These are phyloP conservation scores for Tetrahymena borealis DNA, from an alignment of 73 alveolate species.

Conservation along the genomic window DNA sequence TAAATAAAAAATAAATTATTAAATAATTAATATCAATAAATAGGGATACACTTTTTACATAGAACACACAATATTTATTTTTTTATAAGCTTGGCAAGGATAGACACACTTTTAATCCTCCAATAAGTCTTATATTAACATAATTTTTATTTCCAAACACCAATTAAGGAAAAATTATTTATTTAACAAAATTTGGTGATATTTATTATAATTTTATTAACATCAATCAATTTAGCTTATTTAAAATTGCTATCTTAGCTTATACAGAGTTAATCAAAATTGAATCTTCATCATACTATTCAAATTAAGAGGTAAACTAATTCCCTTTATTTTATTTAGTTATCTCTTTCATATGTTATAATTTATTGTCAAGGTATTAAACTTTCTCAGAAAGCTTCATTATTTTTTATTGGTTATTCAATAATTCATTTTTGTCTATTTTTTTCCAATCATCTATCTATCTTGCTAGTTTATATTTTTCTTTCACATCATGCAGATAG, in stretches of 20 bases:
- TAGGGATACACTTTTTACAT: too few species aligned
- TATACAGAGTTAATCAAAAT: neutral
- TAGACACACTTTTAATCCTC: too few species aligned
- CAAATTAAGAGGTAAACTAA: neutral
- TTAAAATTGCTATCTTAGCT: neutral
- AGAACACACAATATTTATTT: too few species aligned
- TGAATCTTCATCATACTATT: neutral
- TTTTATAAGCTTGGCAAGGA: too few species aligned
- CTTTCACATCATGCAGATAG: neutral
- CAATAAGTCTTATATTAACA: too few species aligned
- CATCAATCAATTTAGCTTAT: neutral
- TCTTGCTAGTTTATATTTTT: neutral
- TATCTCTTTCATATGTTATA: neutral
- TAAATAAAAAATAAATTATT: too few species aligned
- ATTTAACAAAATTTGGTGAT: too few species aligned
- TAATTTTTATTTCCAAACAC: too few species aligned
- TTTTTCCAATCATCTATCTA: neutral
- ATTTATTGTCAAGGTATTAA: neutral
- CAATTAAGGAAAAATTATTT: too few species aligned
- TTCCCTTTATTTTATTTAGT: neutral
- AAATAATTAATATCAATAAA: too few species aligned
- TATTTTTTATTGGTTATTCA: neutral
- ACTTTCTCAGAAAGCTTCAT: neutral
- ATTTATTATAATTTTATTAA: too few species aligned
- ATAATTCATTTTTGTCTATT: neutral